These are phyloP conservation scores for Hippophae rhamnoides DNA, from an alignment of 306 rosid genomes.

Conservation along the genomic window DNA sequence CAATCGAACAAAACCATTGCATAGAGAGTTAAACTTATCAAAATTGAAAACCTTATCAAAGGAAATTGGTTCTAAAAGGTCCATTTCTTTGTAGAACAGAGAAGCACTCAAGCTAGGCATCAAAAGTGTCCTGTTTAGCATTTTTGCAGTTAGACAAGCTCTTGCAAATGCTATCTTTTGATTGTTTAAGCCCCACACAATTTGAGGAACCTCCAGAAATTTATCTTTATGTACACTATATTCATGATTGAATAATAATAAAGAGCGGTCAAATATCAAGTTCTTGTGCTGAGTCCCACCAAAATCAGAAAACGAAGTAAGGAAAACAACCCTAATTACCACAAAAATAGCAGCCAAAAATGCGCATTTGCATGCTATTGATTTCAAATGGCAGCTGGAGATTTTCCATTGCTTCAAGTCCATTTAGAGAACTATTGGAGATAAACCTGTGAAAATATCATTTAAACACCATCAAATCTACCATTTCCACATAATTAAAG, in stretches of 20 bases:
- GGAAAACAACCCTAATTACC: constrained; percentile 45
- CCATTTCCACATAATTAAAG: not conserved
- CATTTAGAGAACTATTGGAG: constrained; percentile 29
- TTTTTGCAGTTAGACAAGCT: constrained; percentile 76
- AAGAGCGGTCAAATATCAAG: constrained; percentile 27
- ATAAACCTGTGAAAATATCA: constrained; percentile 6
- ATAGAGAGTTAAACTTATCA: constrained; percentile 54
- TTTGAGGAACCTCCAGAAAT: constrained; percentile 76
- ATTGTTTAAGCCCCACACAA: constrained; percentile 89
- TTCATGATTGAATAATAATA: constrained; percentile 12
- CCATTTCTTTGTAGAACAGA: constrained; percentile 74
- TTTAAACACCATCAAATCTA: not conserved
- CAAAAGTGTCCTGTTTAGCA: constrained; percentile 72
- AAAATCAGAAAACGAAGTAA: constrained; percentile 33
- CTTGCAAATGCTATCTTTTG: constrained; percentile 93
- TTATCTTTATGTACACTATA: constrained; percentile 39
- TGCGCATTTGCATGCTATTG: constrained; percentile 54
- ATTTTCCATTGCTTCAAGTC: constrained; percentile 38
- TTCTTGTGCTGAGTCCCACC: constrained; percentile 32
- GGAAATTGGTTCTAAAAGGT: constrained; percentile 60
- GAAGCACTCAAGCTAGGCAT: constrained; percentile 96
- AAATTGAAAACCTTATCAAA: constrained; percentile 71
- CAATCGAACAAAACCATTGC: constrained; percentile 51
- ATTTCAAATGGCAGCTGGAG: constrained; percentile 33
- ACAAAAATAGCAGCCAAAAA: constrained; percentile 40